Conservation (phyloP, 2,329 filamentous ascomycete species). For the Leptographium lundbergii region DNA sequence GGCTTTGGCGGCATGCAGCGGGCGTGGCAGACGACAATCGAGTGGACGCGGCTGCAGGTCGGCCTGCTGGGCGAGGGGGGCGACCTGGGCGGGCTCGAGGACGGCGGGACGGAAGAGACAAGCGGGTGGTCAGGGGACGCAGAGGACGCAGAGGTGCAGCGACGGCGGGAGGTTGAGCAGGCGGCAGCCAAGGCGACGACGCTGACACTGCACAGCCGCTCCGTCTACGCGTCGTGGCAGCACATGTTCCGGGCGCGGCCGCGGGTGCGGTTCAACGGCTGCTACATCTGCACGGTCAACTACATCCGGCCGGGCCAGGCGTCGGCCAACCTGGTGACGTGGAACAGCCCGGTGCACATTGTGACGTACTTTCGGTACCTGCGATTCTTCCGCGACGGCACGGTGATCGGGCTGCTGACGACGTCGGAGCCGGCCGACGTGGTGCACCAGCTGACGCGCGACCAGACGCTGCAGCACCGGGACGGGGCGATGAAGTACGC, state of each 20-base stretch:
- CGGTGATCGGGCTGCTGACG: conserved; percentile 66
- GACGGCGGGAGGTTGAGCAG: conserved; percentile 1
- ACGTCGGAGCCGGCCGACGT: conserved; percentile 76
- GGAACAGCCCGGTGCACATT: conserved; percentile 77
- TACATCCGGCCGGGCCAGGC: conserved; percentile 76
- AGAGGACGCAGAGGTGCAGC: conserved; percentile 12
- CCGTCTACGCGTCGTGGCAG: conserved; percentile 38
- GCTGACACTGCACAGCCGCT: conserved; percentile 23
- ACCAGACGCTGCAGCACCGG: conserved; percentile 44
- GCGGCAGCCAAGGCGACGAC: conserved; percentile 20
- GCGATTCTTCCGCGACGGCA: conserved; percentile 85
- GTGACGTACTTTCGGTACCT: conserved; percentile 98
- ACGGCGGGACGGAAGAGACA: conserved; percentile 11
- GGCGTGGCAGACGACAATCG: conserved; percentile 51
- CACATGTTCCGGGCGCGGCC: conserved; percentile 71
- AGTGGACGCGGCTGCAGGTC: conserved; percentile 38
- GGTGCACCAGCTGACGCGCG: conserved; percentile 67
- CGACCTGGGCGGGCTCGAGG: neutral
- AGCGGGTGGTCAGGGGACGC: neutral
- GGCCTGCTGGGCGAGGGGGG: neutral
- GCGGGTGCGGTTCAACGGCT: conserved; percentile 83
- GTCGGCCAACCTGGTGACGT: conserved; percentile 57
- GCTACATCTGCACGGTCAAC: conserved; percentile 95
- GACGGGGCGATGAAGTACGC: conserved; percentile 49
- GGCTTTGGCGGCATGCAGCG: conserved; percentile 81